A percentile compares a stretch with the other conserved stretches of the same genome.
Evolutionary conservation across 2,329 filamentous ascomycete genomes (phyloP).

Genomic region (Colletotrichum noveboracense): DNA sequence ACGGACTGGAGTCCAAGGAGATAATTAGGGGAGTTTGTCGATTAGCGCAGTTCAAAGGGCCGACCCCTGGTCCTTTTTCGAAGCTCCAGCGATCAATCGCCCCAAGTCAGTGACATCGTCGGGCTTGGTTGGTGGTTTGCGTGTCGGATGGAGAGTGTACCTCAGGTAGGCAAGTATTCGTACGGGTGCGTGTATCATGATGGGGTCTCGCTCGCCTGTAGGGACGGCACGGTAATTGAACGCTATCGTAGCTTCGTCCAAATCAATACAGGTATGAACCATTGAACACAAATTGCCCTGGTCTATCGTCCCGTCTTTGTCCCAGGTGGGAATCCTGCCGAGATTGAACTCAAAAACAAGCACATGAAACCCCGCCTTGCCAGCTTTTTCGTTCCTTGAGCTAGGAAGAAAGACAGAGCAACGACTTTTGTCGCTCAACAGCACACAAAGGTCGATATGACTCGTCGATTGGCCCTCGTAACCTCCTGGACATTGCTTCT

Average conservation of each 20-base stretch:
- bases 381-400: neutral
- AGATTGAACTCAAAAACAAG: slow-evolving; percentile 12
- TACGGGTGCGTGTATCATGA: neutral
- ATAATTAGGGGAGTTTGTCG: neutral
- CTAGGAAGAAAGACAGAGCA: neutral
- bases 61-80: neutral
- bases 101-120: neutral
- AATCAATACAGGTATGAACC: neutral
- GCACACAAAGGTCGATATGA: neutral
- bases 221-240: neutral
- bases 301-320: neutral
- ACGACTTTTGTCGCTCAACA: neutral
- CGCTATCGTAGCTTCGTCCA: neutral
- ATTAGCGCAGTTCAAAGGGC: neutral
- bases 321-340: neutral
- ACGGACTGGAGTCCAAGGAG: neutral
- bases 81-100: neutral
- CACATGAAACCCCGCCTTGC: neutral
- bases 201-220: neutral
- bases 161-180: neutral
- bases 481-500: slow-evolving; percentile 10
- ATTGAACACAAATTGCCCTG: neutral
- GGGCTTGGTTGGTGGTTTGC: neutral
- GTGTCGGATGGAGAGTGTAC: neutral
- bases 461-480: neutral